These are phyloP conservation scores for Cylindricascospora bacillispora DNA, from an alignment of 1,139 yeast species.

Conservation along the genomic window DNA sequence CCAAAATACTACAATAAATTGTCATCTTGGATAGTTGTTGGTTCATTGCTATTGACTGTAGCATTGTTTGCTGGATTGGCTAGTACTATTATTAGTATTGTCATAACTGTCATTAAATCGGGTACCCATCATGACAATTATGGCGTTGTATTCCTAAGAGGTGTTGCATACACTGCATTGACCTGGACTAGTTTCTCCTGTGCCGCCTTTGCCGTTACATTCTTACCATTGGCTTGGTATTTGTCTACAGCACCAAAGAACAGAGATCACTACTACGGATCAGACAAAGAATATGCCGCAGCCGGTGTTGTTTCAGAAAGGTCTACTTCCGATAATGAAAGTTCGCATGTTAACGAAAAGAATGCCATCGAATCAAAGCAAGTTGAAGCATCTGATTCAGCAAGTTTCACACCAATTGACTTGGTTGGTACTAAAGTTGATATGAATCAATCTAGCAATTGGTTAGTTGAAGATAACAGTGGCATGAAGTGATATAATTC, in stretches of 20 bases:
- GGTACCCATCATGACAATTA: constrained; percentile 19
- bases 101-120: constrained; percentile 15
- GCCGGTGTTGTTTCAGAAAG: neutral
- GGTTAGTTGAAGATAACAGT: too few species aligned
- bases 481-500: too few species aligned
- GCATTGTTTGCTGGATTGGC: constrained; percentile 11
- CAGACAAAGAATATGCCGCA: neutral
- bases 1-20: constrained; percentile 2
- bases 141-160: constrained; percentile 14
- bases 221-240: constrained; percentile 1
- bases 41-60: constrained; percentile 5
- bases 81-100: constrained; percentile 13
- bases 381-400: too few species aligned
- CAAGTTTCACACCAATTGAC: too few species aligned
- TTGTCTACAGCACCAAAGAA: constrained; percentile 4
- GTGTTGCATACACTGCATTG: constrained; percentile 15
- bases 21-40: constrained; percentile 4
- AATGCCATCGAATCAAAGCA: too few species aligned
- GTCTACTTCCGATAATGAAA: neutral
- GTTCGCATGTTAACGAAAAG: neutral
- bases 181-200: constrained; percentile 19
- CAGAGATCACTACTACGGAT: neutral
- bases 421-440: too few species aligned
- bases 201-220: constrained; percentile 5
- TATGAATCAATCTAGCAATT: too few species aligned